These are phyloP conservation scores for Aurifilum marmelostoma DNA, from an alignment of 2,329 filamentous ascomycete genomes.

Conservation along the genomic window DNA sequence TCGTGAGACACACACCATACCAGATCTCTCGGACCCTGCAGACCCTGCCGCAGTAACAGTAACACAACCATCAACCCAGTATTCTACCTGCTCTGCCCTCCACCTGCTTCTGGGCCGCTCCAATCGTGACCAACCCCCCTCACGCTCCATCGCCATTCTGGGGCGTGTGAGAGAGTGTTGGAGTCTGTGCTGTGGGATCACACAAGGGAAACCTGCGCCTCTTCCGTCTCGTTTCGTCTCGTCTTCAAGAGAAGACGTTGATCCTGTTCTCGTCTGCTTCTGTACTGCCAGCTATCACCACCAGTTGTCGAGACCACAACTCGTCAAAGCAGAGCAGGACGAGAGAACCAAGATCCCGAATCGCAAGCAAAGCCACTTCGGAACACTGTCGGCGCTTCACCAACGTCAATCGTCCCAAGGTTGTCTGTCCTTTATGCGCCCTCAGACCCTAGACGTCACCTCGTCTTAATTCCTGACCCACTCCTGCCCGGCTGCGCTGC, in stretches of 20 bases:
- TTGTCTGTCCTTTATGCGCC: neutral
- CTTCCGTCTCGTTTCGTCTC: constrained; percentile 10
- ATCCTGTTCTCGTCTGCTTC: neutral
- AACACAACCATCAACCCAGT: neutral
- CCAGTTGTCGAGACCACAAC: no score
- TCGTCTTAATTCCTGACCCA: neutral
- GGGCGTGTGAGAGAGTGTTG: neutral
- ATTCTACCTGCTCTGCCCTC: neutral
- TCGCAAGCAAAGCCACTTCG: neutral
- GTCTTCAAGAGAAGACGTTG: constrained; percentile 9
- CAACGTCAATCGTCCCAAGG: neutral
- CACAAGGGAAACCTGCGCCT: neutral
- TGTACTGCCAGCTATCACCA: neutral
- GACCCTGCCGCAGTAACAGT: neutral
- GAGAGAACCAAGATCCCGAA: neutral
- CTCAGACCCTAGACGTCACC: neutral
- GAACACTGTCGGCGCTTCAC: neutral
- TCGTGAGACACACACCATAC: constrained; percentile 35
- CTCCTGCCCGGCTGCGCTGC: constrained; percentile 1
- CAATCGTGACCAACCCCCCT: neutral
- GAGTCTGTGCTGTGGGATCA: neutral
- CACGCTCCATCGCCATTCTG: neutral
- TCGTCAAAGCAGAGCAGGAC: neutral
- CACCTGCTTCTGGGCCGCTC: neutral
- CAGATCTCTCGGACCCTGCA: neutral